Evolutionary conservation across 2,329 filamentous ascomycete genomes (phyloP).

Genomic region (Pestalotiopsis sp.): DNA sequence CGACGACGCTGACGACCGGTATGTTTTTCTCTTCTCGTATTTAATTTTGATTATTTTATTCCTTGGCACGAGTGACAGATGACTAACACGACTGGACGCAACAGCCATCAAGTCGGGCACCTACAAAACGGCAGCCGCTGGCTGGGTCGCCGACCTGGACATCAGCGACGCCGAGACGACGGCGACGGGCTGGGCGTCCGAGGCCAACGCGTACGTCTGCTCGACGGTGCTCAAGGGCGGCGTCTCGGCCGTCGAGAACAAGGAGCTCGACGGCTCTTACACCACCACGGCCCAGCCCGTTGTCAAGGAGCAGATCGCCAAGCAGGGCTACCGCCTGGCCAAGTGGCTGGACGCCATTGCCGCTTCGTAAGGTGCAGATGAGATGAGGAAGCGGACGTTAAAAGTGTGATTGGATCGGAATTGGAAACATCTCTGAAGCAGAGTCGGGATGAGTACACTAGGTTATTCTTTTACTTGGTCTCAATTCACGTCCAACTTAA

Average conservation of each 20-base stretch:
- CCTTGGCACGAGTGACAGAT: background rate
- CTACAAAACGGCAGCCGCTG: slow-evolving; percentile 33
- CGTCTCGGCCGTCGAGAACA: slow-evolving; percentile 34
- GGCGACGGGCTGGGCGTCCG: slow-evolving; percentile 39
- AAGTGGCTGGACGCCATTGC: slow-evolving; percentile 35
- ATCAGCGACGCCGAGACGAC: slow-evolving; percentile 30
- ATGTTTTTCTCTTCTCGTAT: background rate
- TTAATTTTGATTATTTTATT: background rate
- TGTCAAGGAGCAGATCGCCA: slow-evolving; percentile 44
- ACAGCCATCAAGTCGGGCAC: slow-evolving; percentile 36
- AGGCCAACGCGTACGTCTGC: slow-evolving; percentile 44
- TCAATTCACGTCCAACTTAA: too few relatives aligned
- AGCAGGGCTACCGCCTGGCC: slow-evolving; percentile 40
- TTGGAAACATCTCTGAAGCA: too few relatives aligned
- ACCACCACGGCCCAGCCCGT: slow-evolving; percentile 38
- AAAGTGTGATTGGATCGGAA: too few relatives aligned
- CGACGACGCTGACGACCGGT: slow-evolving; percentile 33
- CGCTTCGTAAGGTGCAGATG: slow-evolving; percentile 18
- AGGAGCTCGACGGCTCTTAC: slow-evolving; percentile 40
- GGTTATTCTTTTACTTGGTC: too few relatives aligned
- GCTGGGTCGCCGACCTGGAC: slow-evolving; percentile 37
- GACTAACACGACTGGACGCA: background rate
- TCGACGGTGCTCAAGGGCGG: slow-evolving; percentile 41
- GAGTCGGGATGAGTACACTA: too few relatives aligned
- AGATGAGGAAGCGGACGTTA: background rate